Evolutionary conservation across 352 stramenopile genomes (phyloP), one percentile per base, ranked within the genome.

Genomic region (Pythium sp.): DNA sequence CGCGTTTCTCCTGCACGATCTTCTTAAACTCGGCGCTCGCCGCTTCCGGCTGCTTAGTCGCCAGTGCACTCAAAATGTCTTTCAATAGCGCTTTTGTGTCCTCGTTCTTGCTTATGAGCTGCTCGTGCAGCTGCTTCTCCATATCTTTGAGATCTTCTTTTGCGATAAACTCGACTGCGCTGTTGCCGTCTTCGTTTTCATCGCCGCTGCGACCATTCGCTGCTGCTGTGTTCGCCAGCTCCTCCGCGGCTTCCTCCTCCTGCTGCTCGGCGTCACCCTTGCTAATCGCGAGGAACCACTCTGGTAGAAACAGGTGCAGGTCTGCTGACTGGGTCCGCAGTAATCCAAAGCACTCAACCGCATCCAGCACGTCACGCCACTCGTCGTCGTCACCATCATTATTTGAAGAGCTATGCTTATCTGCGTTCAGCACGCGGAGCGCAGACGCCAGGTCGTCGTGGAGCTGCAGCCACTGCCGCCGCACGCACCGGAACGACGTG

Each of bases 241-340:
- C 34, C 2, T 62, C 26, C 8, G 67, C 54, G 24, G 62, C 63
- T 41, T 81, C 58, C 12, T 59, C 54, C 2, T 59, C 54, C 18
- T 82, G 72, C 18, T 76, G 61, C 30, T 83, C 73, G 58, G 71
- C 72, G 34, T 90, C 82, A 38, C 55, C 53, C 55, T 78, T 83
- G 5, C 68, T 82, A 55, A 93, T 79, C 34, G 77, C 76, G 28
- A 89, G 54, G 62, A 92, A 93, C 85, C 85, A 93, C 71, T 93
- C 82, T 14, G 85, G 85, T 3, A 93, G 64, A 56, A 75, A 71
- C 24, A 93, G 53, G 14, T 67, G 77, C 1, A 93, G 68, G n/a
- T 77, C 82, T 3, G 79, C 74, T 7, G 70, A 53, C 8, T 71
- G 75, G 24, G 89, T 68, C 18, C 74, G 73, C 38, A 81, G 54